These are phyloP conservation scores for Emericellopsis terricola DNA, from an alignment of 495 filamentous ascomycete species.

Conservation along the genomic window DNA sequence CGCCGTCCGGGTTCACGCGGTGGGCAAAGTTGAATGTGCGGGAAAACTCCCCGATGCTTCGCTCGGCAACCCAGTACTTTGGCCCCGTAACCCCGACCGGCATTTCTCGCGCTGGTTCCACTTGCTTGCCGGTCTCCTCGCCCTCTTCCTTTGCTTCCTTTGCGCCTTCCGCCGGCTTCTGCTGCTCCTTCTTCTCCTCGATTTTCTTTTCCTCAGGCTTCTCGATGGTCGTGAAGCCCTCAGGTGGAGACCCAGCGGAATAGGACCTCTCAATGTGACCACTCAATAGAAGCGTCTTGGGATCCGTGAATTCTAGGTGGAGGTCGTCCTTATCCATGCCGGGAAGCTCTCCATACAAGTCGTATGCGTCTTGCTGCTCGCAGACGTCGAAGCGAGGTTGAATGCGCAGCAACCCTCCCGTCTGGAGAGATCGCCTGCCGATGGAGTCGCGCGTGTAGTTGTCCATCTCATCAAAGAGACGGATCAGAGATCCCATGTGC, in stretches of 20 bases:
- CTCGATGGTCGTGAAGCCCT: constrained; percentile 14
- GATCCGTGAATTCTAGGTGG: constrained; percentile 70
- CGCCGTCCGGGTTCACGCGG: constrained; percentile 56
- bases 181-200: not conserved
- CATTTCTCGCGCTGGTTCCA: constrained; percentile 14
- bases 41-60: constrained; percentile 61
- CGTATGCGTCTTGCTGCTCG: constrained; percentile 47
- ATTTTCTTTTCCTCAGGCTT: constrained; percentile 7
- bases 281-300: constrained; percentile 53
- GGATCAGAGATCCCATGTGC: too few species aligned
- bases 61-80: constrained; percentile 67
- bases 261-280: constrained; percentile 47
- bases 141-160: constrained; percentile 4
- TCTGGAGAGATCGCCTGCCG: too few species aligned
- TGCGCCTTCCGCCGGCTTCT: not conserved
- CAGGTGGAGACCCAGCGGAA: constrained; percentile 4
- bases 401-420: not conserved
- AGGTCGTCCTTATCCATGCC: constrained; percentile 65
- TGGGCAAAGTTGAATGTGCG: constrained; percentile 61
- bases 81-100: too few species aligned
- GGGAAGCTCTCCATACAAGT: constrained; percentile 78
- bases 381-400: constrained; percentile 51
- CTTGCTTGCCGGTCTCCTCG: constrained; percentile 8
- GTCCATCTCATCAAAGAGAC: constrained; percentile 51
- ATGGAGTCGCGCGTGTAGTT: constrained; percentile 16